Percentiles rank a stretch among this genome's conserved stretches.
Conservation (phyloP, 2,329 filamentous ascomycete genomes). For the Epichloe coenophiala region DNA sequence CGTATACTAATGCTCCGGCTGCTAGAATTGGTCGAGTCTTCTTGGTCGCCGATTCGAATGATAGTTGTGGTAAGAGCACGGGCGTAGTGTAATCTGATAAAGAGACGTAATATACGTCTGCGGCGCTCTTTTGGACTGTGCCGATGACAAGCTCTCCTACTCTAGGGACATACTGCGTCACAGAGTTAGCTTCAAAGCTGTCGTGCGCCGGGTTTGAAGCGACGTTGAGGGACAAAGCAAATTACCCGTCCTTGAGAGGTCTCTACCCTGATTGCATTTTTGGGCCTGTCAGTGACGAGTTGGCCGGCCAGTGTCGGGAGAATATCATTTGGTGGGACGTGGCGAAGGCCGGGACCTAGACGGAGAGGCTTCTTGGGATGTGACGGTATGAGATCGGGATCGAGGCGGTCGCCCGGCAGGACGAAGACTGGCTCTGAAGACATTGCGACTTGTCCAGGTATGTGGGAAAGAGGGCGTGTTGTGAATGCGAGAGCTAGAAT, state of each 20-base stretch:
- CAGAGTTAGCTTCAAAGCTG: neutral
- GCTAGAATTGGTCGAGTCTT: conserved; percentile 76
- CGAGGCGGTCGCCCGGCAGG: conserved; percentile 69
- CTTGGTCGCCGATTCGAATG: conserved; percentile 87
- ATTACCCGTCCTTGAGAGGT: conserved; percentile 54
- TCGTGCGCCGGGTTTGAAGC: neutral
- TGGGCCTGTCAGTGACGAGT: conserved; percentile 53
- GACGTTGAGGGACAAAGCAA: neutral
- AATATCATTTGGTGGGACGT: conserved; percentile 65
- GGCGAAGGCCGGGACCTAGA: conserved; percentile 70
- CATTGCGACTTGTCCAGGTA: conserved; percentile 27
- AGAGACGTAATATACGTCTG: conserved; percentile 68
- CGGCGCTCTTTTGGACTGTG: conserved; percentile 60
- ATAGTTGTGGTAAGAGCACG: conserved; percentile 68
- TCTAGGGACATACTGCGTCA: conserved; percentile 57
- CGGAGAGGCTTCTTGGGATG: conserved; percentile 59
- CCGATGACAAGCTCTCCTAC: conserved; percentile 82
- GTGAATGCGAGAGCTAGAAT: neutral
- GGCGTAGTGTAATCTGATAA: conserved; percentile 52
- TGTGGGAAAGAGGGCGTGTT: neutral
- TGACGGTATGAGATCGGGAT: conserved; percentile 51
- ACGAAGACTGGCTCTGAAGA: conserved; percentile 48
- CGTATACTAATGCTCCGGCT: conserved; percentile 72
- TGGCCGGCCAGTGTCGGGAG: conserved; percentile 54
- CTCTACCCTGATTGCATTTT: conserved; percentile 70